These are phyloP conservation scores for Ophiostoma angusticollis DNA, from an alignment of 2,329 filamentous ascomycete genomes.

Conservation along the genomic window DNA sequence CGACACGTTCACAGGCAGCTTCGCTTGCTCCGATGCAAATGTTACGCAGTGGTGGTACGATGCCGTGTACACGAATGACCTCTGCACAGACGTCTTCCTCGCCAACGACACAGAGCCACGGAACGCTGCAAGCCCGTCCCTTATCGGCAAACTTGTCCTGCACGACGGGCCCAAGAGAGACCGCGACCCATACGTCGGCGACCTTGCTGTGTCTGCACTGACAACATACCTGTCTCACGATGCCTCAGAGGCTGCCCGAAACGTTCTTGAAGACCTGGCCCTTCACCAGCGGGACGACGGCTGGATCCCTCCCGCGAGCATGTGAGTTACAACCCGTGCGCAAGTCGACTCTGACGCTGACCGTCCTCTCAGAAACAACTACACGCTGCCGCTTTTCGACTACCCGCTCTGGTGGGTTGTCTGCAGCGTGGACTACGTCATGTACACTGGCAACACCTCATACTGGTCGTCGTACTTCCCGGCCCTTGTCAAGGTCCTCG, in stretches of 20 bases:
- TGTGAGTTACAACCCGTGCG: constrained; percentile 21
- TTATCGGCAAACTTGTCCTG: constrained; percentile 33
- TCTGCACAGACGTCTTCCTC: constrained; percentile 32
- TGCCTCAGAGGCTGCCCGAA: constrained; percentile 26
- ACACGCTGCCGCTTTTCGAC: constrained; percentile 35
- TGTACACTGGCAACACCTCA: constrained; percentile 34
- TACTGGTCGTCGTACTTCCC: constrained; percentile 31
- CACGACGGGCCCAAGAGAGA: constrained; percentile 40
- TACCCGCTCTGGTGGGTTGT: constrained; percentile 42
- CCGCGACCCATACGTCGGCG: constrained; percentile 39
- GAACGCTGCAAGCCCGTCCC: constrained; percentile 27
- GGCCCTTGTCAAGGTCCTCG: constrained; percentile 27
- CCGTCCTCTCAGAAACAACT: constrained; percentile 22
- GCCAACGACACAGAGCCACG: constrained; percentile 37
- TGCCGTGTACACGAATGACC: constrained; percentile 38
- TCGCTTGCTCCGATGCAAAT: constrained; percentile 36
- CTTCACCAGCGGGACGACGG: constrained; percentile 36
- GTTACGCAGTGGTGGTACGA: constrained; percentile 42
- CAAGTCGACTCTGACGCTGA: not conserved
- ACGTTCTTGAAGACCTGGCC: constrained; percentile 37
- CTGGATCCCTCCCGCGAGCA: constrained; percentile 42
- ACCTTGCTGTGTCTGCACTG: constrained; percentile 34
- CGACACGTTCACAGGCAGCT: constrained; percentile 36
- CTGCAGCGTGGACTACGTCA: constrained; percentile 33
- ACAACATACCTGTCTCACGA: constrained; percentile 36